Base-by-base conservation (phyloP, 2,329 filamentous ascomycete genomes). In the Sclerotinia glacialis region DNA sequence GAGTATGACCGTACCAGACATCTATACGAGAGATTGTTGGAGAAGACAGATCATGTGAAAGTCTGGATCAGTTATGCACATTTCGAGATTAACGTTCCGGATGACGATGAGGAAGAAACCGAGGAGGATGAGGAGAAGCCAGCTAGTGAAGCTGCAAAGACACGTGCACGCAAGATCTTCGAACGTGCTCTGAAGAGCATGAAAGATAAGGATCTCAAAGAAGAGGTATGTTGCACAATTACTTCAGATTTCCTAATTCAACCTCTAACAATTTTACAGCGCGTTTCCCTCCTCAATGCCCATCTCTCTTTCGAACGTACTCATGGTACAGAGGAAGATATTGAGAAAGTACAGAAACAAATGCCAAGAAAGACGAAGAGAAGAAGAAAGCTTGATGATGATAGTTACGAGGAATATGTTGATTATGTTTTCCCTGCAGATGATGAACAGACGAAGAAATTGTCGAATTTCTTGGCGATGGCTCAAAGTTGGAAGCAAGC, bases 1-100 rank as follows among this genome's bases (percentile, higher is more conserved):
- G 92, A 97, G 78, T 97, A 94, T 78, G 92, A 93, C 64, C 84
- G 88, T 59, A 92, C 93, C 5, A 85, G 95, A 59, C 81, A 82
- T 4, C 82, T 99, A 54, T 99, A 98, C 79, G 94, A 98, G 80
- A 87, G 94, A 9, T 84, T 99, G 16, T 84, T 99, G 53, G 83
- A 92, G 74, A 97, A 96, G 86, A 97, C 95, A n/a, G 89, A 95
- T 75, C 95, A 99, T 76, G 93, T 97, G 82, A 99, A 98, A 83
- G 95, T 99, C 68, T 99, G 95, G 95, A 96, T 95, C 78, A 94
- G 91, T 78, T 99, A 94, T 79, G 95, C 95, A n/a, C 91, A 96
- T 78, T 98, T 99, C 76, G 95, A 99, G 79, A 92, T 98, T 81
- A 94, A 95, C 77, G 88, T 97, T 0, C 92, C 93, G 54, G 93